Evolutionary conservation across 2,329 filamentous ascomycete species (phyloP).

Genomic region (Beauveria sp.): DNA sequence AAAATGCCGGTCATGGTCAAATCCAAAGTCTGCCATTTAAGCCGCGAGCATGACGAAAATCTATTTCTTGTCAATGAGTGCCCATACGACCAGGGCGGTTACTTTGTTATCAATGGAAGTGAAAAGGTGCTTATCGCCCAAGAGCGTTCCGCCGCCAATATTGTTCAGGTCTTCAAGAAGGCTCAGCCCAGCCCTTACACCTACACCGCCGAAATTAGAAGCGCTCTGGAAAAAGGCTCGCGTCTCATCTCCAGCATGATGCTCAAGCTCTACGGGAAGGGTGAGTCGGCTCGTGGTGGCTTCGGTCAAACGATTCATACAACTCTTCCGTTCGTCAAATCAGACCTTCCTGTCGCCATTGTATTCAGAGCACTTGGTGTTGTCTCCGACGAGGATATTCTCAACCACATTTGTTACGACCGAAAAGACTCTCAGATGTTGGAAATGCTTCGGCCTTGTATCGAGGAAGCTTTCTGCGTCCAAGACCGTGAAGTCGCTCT

Average conservation of each 20-base stretch:
- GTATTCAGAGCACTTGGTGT: slow-evolving; percentile 94
- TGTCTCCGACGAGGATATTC: slow-evolving; percentile 94
- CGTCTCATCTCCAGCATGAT: slow-evolving; percentile 87
- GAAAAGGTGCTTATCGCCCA: slow-evolving; percentile 98
- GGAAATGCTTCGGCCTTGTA: slow-evolving; percentile 93
- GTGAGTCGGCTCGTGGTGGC: slow-evolving; percentile 65
- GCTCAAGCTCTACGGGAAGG: slow-evolving; percentile 84
- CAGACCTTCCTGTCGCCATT: slow-evolving; percentile 86
- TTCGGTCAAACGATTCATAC: slow-evolving; percentile 86
- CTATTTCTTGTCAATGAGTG: slow-evolving; percentile 93
- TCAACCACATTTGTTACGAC: slow-evolving; percentile 97
- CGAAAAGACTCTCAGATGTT: slow-evolving; percentile 93
- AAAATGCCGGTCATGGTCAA: slow-evolving; percentile 98
- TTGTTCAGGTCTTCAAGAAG: slow-evolving; percentile 98
- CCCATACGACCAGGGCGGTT: slow-evolving; percentile 95
- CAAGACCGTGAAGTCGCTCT: slow-evolving; percentile 92
- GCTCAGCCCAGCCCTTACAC: slow-evolving; percentile 85
- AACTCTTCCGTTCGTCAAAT: slow-evolving; percentile 88
- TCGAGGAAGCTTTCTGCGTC: slow-evolving; percentile 93
- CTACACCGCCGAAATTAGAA: slow-evolving; percentile 92
- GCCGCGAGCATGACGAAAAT: slow-evolving; percentile 73
- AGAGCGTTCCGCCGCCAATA: slow-evolving; percentile 94
- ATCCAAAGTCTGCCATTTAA: slow-evolving; percentile 88
- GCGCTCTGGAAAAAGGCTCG: slow-evolving; percentile 92
- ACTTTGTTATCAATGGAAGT: slow-evolving; percentile 98